These are phyloP conservation scores for Neckera pumila DNA, from an alignment of 225 moss, liverwort and hornwort genomes.

Conservation along the genomic window DNA sequence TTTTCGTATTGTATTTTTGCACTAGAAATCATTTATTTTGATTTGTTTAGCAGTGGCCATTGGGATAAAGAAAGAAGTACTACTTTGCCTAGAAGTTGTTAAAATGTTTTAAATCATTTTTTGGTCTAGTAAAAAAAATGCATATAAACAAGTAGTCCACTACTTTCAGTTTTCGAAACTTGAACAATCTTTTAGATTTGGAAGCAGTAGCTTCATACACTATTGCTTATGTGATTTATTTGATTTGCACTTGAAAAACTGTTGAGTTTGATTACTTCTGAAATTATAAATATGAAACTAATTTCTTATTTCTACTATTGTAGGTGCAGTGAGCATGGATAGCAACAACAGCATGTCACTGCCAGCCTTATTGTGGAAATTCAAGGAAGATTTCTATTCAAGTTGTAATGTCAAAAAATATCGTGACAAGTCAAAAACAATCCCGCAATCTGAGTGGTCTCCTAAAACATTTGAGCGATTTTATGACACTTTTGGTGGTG, in stretches of 20 bases:
- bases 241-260: neutral
- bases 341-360: neutral
- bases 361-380: neutral
- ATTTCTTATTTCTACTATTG: neutral
- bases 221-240: neutral
- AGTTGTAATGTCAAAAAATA: neutral
- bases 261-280: neutral
- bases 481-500: neutral
- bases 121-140: no score
- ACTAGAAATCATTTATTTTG: neutral
- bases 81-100: neutral
- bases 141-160: no score
- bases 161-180: no score
- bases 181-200: no score
- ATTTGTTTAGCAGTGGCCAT: no score
- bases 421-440: neutral
- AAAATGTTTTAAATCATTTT: no score
- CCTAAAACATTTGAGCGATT: neutral
- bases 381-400: neutral
- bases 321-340: conserved; percentile 1
- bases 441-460: neutral
- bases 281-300: neutral
- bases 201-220: neutral
- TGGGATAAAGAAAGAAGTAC: no score
- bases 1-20: neutral